Evolutionary conservation across 2,329 filamentous ascomycete genomes (phyloP), one percentile per base, ranked within the genome.

Genomic region (Magnaporthiopsis incrustans): DNA sequence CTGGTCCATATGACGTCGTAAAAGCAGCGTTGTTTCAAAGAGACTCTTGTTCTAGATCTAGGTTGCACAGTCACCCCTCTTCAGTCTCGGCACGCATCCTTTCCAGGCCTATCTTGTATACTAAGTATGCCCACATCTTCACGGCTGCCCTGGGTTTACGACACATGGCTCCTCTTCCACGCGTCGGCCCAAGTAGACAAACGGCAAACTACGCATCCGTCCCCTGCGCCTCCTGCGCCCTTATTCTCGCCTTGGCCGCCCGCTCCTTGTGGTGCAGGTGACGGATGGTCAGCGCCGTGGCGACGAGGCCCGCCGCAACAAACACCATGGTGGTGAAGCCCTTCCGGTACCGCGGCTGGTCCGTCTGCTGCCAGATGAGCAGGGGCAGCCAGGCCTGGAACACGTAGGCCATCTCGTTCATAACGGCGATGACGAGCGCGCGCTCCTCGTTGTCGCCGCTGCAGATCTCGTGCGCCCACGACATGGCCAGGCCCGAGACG

Each of bases 321-420:
- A 78, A 76, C 6, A 82, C 74, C 67, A 81, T 80, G 0, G 85
- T 86, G 12, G 84, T 78, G 62, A 82, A 88, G 0, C 86, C 87
- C 68, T 88, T 88, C 0, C 74, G 76, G 64, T 89, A 89, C 58
- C 75, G 67, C 0, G 87, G 86, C 0, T 81, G 83, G 64, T 89
- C 85, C 0, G 86, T 78, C 70, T 87, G 84, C 73, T 86, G 82
- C 87, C 86, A 89, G 12, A 89, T 80, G 11, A 89, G 71, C 38
- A 88, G 78, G 8, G 88, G 88, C 57, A 91, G 71, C 87, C 87
- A 90, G 0, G 87, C 85, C 70, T 90, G 86, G 58, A 91, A 74
- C 12, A 89, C 85, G 66, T 89, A 89, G 0, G 86, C 87, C 76
- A 90, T 82, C 70, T 88, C 82, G 66, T 90, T 90, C 85, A 90